Percentiles rank a stretch among this genome's conserved stretches.
Evolutionary conservation across 2,329 filamentous ascomycete genomes (phyloP).

Genomic region (Aspergillus uvarum): DNA sequence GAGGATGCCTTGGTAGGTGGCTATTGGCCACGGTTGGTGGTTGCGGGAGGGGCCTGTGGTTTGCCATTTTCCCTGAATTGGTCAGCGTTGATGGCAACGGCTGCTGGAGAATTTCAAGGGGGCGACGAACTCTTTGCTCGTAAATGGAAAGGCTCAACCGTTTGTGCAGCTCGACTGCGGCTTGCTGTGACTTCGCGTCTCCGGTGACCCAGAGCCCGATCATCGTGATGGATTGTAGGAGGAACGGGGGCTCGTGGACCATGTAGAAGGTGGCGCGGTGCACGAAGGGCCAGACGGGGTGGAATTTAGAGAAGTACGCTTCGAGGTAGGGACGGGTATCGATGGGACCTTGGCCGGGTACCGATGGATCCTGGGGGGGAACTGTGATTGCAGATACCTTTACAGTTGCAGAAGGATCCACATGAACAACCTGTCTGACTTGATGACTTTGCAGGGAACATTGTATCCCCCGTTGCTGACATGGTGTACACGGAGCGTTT

Average conservation of each 20-base stretch:
- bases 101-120: not conserved
- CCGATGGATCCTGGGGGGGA: not conserved
- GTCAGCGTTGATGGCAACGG: not conserved
- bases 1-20: constrained; percentile 29
- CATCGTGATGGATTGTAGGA: constrained; percentile 24
- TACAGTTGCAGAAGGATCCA: too few relatives aligned
- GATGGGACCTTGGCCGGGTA: not conserved
- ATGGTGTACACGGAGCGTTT: constrained; percentile 2
- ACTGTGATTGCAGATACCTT: not conserved
- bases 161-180: constrained; percentile 21
- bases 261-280: constrained; percentile 19
- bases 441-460: not conserved
- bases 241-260: constrained; percentile 15
- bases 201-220: constrained; percentile 24
- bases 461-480: not conserved
- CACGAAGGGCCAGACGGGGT: constrained; percentile 28
- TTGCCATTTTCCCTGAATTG: not conserved
- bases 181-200: constrained; percentile 11
- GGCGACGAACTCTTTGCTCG: constrained; percentile 18
- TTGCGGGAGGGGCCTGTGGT: not conserved
- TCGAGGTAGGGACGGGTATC: constrained; percentile 8
- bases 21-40: constrained; percentile 22
- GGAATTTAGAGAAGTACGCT: constrained; percentile 26
- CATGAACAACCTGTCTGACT: too few relatives aligned
- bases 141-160: constrained; percentile 15